phyloP scores from a whole-genome alignment of 2,329 filamentous ascomycete species.

The Trichoderma koningii region DNA sequence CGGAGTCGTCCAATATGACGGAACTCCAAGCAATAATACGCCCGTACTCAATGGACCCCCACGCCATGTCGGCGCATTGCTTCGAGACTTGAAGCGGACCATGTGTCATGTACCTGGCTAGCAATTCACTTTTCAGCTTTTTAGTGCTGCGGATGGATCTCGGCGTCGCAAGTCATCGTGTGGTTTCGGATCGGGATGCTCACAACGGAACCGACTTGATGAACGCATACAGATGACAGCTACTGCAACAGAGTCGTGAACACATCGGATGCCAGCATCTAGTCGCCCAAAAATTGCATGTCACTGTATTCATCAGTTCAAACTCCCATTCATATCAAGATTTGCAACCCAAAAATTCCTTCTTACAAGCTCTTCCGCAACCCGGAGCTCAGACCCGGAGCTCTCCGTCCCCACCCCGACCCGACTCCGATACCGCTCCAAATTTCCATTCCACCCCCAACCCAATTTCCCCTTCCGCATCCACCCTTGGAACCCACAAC shows the following conservation, averaged over 20 bases:
- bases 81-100: background rate
- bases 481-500: constrained; percentile 2
- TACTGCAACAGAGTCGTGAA: too few relatives aligned
- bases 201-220: too few relatives aligned
- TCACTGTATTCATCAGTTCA: too few relatives aligned
- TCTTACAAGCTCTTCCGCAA: background rate
- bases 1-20: background rate
- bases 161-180: too few relatives aligned
- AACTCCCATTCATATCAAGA: background rate
- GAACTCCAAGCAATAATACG: background rate
- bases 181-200: too few relatives aligned
- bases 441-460: background rate
- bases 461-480: background rate
- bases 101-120: constrained; percentile 18
- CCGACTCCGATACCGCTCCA: constrained; percentile 22
- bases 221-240: too few relatives aligned
- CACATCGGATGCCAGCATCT: too few relatives aligned
- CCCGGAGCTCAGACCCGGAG: constrained; percentile 10
- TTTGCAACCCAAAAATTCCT: background rate
- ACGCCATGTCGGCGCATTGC: constrained; percentile 5
- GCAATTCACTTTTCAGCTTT: background rate
- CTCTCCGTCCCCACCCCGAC: constrained; percentile 14
- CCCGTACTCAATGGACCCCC: constrained; percentile 8
- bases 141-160: background rate
- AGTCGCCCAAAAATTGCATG: too few relatives aligned